Base-by-base conservation (phyloP, 2,329 filamentous ascomycete genomes). In the Orbilia javanica region DNA sequence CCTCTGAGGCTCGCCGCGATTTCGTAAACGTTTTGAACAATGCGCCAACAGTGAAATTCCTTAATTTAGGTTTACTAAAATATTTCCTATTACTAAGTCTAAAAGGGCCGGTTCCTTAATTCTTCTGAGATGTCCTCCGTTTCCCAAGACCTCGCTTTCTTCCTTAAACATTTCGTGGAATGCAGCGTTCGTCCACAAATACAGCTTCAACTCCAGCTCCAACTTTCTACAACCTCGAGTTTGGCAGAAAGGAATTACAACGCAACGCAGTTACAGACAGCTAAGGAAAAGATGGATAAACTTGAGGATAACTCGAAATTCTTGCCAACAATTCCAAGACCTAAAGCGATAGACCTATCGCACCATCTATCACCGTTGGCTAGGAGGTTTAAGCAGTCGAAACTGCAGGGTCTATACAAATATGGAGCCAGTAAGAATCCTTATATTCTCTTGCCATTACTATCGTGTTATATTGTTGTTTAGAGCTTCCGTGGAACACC, bases 401-500 rank as follows among this genome's bases (percentile, higher is more conserved):
- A 86, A 50, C 88, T 97, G 83, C 97, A 97, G 86, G 83, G 87
- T 42, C 93, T 94, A 84, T 97, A 97, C 87, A 93, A 93, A 84
- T 97, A 93, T 85, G 25, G 57, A 22, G 22, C 46, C 13, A 48
- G 72, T 76, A 65, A 64, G 72, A 57, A 96, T 96, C 81, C 79
- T 20, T 50, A 10, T 39, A 25, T 48, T 48, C 20, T 25, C 25
- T 11, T 36, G 36, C n/a, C 11, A 13, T 5, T 11, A 39, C 5
- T 39, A 15, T 53, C 88, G 88, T 39, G 89, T 90, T 80, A 15
- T 88, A 86, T 15, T 89, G 90, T 81, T 83, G 90, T 82, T 89
- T 89, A n/a, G n/a, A n/a, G n/a, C n/a, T n/a, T n/a, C n/a, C 88
- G n/a, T 44, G 4, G 42, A 44, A 18, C n/a, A 44, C 42, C 8